These are phyloP conservation scores for Biscutella laevigata DNA, from an alignment of 441 rosid genomes.

Conservation along the genomic window DNA sequence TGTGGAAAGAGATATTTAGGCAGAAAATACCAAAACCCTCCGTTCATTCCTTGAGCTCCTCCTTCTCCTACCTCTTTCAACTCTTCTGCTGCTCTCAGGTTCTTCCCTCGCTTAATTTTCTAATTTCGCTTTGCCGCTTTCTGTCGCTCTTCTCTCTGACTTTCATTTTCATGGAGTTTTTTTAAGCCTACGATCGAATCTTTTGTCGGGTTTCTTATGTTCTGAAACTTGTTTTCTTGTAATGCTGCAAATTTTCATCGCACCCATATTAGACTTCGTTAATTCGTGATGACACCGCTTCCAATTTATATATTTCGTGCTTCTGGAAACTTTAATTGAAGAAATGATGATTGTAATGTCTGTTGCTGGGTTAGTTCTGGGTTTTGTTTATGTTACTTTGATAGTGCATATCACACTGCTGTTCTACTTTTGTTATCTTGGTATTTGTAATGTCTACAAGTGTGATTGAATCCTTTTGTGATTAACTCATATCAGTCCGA, in stretches of 20 bases:
- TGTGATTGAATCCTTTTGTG: not conserved
- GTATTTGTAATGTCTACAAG: not conserved
- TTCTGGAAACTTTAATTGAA: too few relatives aligned
- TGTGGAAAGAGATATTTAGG: slow-evolving; percentile 11
- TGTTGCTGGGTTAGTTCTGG: not conserved
- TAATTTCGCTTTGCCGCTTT: not conserved
- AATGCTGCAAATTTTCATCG: slow-evolving; percentile 17
- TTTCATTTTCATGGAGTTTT: too few relatives aligned
- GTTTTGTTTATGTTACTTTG: not conserved
- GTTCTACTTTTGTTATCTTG: not conserved
- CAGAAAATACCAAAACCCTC: slow-evolving; percentile 26
- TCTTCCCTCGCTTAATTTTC: not conserved
- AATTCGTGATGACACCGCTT: not conserved
- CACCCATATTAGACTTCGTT: slow-evolving; percentile 6
- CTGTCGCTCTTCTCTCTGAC: not conserved
- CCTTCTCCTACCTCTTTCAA: not conserved
- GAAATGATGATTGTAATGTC: not conserved
- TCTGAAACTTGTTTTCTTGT: not conserved
- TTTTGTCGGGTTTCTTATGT: not conserved
- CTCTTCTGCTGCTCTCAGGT: slow-evolving; percentile 17
- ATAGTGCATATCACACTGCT: not conserved
- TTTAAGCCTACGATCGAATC: not conserved
- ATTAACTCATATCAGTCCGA: not conserved
- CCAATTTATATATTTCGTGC: too few relatives aligned
- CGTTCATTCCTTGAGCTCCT: not conserved